These are phyloP conservation scores for Grosmannia huntii DNA, from an alignment of 2,329 filamentous ascomycete genomes.

Conservation along the genomic window DNA sequence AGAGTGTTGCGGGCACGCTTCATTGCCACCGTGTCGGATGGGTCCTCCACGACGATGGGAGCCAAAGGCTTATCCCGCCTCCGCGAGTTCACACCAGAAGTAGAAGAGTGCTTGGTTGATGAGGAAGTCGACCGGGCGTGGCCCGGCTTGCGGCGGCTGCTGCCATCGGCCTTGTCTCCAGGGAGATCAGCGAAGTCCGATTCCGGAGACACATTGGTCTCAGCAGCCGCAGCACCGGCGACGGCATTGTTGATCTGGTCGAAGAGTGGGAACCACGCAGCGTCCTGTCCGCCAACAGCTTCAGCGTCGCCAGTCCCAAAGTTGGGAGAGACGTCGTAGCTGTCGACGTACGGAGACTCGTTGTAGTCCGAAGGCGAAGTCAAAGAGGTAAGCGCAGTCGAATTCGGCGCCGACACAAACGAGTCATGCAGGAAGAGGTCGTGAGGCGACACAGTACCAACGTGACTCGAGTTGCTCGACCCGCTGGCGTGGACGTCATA, in stretches of 20 bases:
- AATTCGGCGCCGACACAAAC: conserved; percentile 67
- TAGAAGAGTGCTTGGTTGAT: conserved; percentile 48
- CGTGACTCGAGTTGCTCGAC: conserved; percentile 34
- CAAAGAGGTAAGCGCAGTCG: conserved; percentile 66
- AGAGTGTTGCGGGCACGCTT: conserved; percentile 92
- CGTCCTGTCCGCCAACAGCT: conserved; percentile 29
- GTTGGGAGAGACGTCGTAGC: conserved; percentile 67
- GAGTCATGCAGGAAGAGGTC: conserved; percentile 62
- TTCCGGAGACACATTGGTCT: conserved; percentile 28
- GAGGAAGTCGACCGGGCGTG: conserved; percentile 26
- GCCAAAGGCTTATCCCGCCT: conserved; percentile 72
- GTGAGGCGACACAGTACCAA: conserved; percentile 71
- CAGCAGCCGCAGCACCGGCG: conserved; percentile 3
- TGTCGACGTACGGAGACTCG: conserved; percentile 64
- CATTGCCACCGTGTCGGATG: conserved; percentile 61
- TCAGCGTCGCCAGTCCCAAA: conserved; percentile 50
- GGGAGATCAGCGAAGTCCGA: conserved; percentile 15
- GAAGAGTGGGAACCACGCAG: conserved; percentile 63
- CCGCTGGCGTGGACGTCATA: conserved; percentile 36
- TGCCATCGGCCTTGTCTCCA: conserved; percentile 26
- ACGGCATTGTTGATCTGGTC: conserved; percentile 30
- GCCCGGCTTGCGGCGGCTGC: conserved; percentile 34
- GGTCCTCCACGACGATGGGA: conserved; percentile 64
- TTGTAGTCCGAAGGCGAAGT: conserved; percentile 73
- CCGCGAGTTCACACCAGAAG: conserved; percentile 58